These are phyloP conservation scores for Aspergillus pseudoglaucus DNA, from an alignment of 2,329 filamentous ascomycete species.

Conservation along the genomic window DNA sequence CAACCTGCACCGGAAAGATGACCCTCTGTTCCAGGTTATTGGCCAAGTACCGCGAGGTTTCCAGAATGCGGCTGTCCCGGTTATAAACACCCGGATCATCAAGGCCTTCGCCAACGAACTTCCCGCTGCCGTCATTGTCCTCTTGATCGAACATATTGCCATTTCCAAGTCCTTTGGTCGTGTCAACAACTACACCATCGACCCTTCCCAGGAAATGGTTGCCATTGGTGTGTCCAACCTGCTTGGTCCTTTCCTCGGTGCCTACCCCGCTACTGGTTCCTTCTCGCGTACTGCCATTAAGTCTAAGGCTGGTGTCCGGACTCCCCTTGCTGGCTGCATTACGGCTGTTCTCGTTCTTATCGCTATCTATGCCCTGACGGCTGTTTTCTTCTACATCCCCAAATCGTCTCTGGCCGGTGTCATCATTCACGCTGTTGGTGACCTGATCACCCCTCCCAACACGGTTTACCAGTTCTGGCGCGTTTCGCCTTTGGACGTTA, in stretches of 20 bases:
- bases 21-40: constrained; percentile 68
- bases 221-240: constrained; percentile 89
- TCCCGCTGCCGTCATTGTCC: constrained; percentile 83
- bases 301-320: constrained; percentile 90
- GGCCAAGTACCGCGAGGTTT: constrained; percentile 79
- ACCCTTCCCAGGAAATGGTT: constrained; percentile 92
- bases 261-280: constrained; percentile 86
- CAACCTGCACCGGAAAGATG: constrained; percentile 60
- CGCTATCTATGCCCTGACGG: constrained; percentile 80
- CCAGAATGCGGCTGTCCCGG: constrained; percentile 67
- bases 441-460: constrained; percentile 85
- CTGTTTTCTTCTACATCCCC: constrained; percentile 91
- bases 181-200: constrained; percentile 92
- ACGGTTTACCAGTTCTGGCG: constrained; percentile 94
- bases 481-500: constrained; percentile 79
- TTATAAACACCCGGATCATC: constrained; percentile 60
- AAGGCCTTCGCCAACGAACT: constrained; percentile 63
- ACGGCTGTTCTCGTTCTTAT: constrained; percentile 80
- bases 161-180: constrained; percentile 96
- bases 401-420: constrained; percentile 73
- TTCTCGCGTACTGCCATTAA: constrained; percentile 97
- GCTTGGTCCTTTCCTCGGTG: constrained; percentile 84
- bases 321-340: constrained; percentile 82
- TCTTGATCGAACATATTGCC: constrained; percentile 93
- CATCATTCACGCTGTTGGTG: constrained; percentile 92